A percentile compares a stretch with the other conserved stretches of the same genome.
phyloP scores from a whole-genome alignment of 2,329 filamentous ascomycete genomes.

The Microthyrium microscopicum region DNA sequence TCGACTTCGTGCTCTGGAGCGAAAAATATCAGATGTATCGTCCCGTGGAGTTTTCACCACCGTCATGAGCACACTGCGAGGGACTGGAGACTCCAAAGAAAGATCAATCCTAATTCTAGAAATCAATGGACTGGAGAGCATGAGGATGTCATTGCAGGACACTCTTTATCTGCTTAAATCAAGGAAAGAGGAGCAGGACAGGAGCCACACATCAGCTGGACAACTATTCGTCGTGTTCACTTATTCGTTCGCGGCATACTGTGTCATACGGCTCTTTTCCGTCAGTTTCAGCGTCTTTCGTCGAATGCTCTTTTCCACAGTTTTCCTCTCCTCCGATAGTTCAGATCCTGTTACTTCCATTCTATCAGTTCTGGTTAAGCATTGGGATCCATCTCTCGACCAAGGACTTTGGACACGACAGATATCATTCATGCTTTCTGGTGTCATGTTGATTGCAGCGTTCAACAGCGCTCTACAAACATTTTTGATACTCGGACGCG shows the following conservation, averaged over 20 bases:
- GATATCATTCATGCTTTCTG: conserved; percentile 69
- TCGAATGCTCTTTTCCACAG: conserved; percentile 23
- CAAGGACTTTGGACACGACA: conserved; percentile 70
- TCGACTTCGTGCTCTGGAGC: conserved; percentile 51
- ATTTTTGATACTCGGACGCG: conserved; percentile 62
- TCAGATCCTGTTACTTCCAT: conserved; percentile 74
- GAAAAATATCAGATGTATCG: conserved; percentile 36
- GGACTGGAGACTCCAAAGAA: conserved; percentile 39
- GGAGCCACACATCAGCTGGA: conserved; percentile 51
- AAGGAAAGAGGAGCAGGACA: conserved; percentile 45
- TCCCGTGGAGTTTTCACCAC: conserved; percentile 51
- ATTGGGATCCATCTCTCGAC: conserved; percentile 72
- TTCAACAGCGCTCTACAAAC: conserved; percentile 77
- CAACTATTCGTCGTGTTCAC: conserved; percentile 45
- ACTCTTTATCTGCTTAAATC: conserved; percentile 47
- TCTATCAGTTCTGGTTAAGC: conserved; percentile 60
- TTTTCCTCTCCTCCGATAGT: conserved; percentile 28
- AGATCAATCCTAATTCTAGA: conserved; percentile 48
- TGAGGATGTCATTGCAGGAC: conserved; percentile 54
- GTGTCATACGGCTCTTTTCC: conserved; percentile 64
- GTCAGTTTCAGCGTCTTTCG: conserved; percentile 53
- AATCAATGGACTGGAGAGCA: conserved; percentile 62
- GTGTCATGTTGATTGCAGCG: conserved; percentile 65
- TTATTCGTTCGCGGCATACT: conserved; percentile 64
- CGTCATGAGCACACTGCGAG: conserved; percentile 54